phyloP scores from a whole-genome alignment of 805 yeast genomes.

The Kodamaea lidongshanica region DNA sequence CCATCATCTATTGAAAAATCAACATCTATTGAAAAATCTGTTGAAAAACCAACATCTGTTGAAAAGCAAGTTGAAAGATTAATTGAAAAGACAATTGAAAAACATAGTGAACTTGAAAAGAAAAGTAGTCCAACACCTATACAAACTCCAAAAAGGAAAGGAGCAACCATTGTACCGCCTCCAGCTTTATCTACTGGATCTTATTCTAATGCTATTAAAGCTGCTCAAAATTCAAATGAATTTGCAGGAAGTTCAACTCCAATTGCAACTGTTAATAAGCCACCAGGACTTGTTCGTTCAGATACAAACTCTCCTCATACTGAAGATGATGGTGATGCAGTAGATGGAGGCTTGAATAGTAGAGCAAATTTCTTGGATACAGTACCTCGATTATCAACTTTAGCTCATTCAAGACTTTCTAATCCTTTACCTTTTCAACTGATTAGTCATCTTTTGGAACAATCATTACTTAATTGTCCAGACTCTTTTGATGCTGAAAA shows the following conservation, averaged over 20 bases:
- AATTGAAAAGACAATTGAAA: too few relatives aligned
- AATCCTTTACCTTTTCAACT: constrained; percentile 50
- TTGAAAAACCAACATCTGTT: too few relatives aligned
- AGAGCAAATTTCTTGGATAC: constrained; percentile 17
- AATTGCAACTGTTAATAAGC: constrained; percentile 10
- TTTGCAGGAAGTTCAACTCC: constrained; percentile 7
- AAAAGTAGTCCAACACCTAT: constrained; percentile 11
- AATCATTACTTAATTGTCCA: constrained; percentile 82
- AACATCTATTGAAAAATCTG: too few relatives aligned
- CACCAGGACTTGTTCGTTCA: constrained; percentile 9
- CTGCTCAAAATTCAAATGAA: constrained; percentile 11
- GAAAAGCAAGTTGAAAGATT: too few relatives aligned
- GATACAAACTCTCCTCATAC: constrained; percentile 4
- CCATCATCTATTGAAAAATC: too few relatives aligned
- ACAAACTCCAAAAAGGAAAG: constrained; percentile 12
- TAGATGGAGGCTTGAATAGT: constrained; percentile 3
- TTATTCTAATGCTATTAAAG: constrained; percentile 21
- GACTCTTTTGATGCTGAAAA: constrained; percentile 87
- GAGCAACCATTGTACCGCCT: constrained; percentile 15
- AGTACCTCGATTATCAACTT: constrained; percentile 18
- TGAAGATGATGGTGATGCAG: constrained; percentile 7
- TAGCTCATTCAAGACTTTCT: constrained; percentile 38
- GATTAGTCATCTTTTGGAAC: constrained; percentile 58
- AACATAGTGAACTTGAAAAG: too few relatives aligned
- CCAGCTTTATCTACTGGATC: constrained; percentile 15